Base-by-base conservation (phyloP, 2,329 filamentous ascomycete genomes). In the Coccinonectria pachysandricola region DNA sequence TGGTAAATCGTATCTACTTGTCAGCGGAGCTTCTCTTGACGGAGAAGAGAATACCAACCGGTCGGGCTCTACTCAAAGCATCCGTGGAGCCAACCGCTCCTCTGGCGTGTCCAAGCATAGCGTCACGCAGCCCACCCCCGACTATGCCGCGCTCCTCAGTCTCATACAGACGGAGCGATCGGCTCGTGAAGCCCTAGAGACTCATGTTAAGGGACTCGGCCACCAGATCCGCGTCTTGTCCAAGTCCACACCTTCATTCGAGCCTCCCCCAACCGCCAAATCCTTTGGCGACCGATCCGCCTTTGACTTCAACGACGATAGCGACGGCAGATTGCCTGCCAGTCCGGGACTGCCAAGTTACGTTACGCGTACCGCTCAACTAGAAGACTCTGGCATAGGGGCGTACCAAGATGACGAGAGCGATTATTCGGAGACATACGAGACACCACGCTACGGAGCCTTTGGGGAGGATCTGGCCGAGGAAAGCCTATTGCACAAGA, bases 131-230 rank as follows among this genome's bases (percentile, higher is more conserved):
- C 56, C 56, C 2, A 43, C 50, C 10, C 64, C 71, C 24, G 61
- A 70, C 25, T 69, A 68, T 34, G 56, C 56, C 6, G 60, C 57
- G 2, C 54, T 77, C 10, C 46, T 65, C 15, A 56, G 61, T 10
- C 57, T 76, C 29, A 56, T 78, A 14, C 60, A 73, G 30, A 58
- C 60, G 2, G 74, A 79, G 45, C 68, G 71, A 14, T 59, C 60
- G 1, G 67, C 68, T 5, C 62, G 74, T 5, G 57, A 64, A 30
- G 56, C 61, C 4, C 60, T 79, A 4, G 74, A 77, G 45, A 52
- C 56, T 2, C 62, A 75, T 31, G 68, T 78, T 16, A 64, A 58
- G 30, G 63, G 58, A 21, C 54, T 79, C 5, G 59, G 57, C 12
- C 62, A 65, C 17, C 61, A 63, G 21, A 37, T 75, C 23, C 62